A percentile compares a stretch with the other conserved stretches of the same genome.
phyloP scores from a whole-genome alignment of 805 yeast species.

The Candida quercuum region DNA sequence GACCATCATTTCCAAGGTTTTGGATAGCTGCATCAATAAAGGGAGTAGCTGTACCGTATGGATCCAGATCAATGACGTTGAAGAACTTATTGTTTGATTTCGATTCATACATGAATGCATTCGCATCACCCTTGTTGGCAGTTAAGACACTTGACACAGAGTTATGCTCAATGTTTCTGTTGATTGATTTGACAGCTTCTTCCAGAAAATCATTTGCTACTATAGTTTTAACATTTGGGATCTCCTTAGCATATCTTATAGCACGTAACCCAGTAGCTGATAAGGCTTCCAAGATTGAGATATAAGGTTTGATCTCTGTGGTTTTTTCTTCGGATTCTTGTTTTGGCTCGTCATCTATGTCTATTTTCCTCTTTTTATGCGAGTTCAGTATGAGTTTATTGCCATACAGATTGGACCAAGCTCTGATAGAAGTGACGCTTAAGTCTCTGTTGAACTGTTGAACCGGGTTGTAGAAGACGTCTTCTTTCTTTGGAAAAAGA shows the following conservation, averaged over 20 bases:
- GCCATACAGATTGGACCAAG: conserved; percentile 69
- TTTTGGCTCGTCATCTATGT: conserved; percentile 18
- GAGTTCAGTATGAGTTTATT: conserved; percentile 22
- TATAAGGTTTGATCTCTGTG: conserved; percentile 28
- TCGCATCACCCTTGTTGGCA: conserved; percentile 88
- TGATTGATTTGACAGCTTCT: conserved; percentile 80
- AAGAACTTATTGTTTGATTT: conserved; percentile 40
- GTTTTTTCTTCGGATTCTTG: not conserved
- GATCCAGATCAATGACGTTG: conserved; percentile 91
- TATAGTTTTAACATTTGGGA: conserved; percentile 66
- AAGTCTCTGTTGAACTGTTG: conserved; percentile 96
- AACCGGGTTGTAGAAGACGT: conserved; percentile 91
- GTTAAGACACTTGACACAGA: conserved; percentile 48
- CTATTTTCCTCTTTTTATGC: conserved; percentile 27
- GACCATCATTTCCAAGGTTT: conserved; percentile 75
- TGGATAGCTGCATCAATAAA: conserved; percentile 91
- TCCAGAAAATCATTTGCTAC: conserved; percentile 87
- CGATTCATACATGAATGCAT: conserved; percentile 60
- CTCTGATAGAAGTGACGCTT: conserved; percentile 76
- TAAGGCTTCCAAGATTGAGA: conserved; percentile 79
- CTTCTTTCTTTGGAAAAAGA: conserved; percentile 72
- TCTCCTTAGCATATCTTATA: conserved; percentile 86
- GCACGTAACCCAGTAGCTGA: conserved; percentile 96
- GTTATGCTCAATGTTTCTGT: conserved; percentile 66
- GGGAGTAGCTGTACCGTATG: conserved; percentile 97